Conservation (phyloP, 2,329 filamentous ascomycete genomes). For the Diaporthe sp. region DNA sequence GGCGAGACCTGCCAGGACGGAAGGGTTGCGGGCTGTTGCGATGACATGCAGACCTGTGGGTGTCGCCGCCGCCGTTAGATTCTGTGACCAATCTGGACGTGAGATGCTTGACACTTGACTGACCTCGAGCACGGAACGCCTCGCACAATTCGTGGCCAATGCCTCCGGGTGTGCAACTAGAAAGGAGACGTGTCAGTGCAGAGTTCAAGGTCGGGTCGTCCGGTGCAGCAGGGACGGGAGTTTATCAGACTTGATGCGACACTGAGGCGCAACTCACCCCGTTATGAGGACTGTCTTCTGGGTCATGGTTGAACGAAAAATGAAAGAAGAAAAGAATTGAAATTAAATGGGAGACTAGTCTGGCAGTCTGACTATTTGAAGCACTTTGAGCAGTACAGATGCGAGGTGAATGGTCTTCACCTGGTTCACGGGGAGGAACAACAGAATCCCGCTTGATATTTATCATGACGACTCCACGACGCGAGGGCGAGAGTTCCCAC, state of each 20-base stretch:
- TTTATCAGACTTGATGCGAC: background rate
- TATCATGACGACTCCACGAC: background rate
- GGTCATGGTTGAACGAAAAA: background rate
- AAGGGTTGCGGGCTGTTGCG: conserved; percentile 65
- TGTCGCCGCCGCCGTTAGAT: background rate
- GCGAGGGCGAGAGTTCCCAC: background rate
- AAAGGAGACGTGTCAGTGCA: background rate
- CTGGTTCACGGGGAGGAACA: background rate
- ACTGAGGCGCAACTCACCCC: background rate
- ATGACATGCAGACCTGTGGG: conserved; percentile 65
- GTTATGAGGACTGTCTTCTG: conserved; percentile 18
- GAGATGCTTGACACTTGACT: background rate
- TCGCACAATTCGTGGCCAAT: conserved; percentile 67
- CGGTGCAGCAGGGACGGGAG: background rate
- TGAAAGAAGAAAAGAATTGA: background rate
- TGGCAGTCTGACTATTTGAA: background rate
- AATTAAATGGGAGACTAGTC: background rate
- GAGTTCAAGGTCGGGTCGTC: background rate
- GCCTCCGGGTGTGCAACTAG: conserved; percentile 69
- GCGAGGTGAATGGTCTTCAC: background rate
- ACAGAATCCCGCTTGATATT: background rate
- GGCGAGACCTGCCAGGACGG: conserved; percentile 60
- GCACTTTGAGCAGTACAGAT: too few relatives aligned
- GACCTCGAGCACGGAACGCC: conserved; percentile 66
- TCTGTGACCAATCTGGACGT: too few relatives aligned